Evolutionary conservation across 192 early-diverging fungal species (phyloP).

Genomic region (Phycomyces blakesleeanus): DNA sequence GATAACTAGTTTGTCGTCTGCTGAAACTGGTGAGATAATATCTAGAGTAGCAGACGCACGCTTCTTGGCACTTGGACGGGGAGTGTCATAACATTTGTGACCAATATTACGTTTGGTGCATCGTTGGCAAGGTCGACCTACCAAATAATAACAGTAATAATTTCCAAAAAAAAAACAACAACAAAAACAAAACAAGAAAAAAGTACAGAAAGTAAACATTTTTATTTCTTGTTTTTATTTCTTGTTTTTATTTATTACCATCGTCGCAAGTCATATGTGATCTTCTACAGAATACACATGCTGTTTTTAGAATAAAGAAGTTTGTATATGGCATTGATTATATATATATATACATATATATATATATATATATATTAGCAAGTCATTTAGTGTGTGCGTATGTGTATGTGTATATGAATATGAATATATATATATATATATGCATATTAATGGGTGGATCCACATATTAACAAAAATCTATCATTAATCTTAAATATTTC

Average conservation of each 20-base stretch:
- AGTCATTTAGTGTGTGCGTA: too few relatives aligned
- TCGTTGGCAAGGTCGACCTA: constrained; percentile 85
- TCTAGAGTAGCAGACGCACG: constrained; percentile 22
- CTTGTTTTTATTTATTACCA: constrained; percentile 34
- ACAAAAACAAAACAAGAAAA: too few relatives aligned
- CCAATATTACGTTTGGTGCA: constrained; percentile 93
- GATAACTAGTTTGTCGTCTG: too few relatives aligned
- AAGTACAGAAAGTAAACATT: too few relatives aligned
- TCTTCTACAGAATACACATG: constrained; percentile 92
- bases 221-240: too few relatives aligned
- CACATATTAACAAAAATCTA: constrained; percentile 5
- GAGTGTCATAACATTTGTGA: constrained; percentile 78
- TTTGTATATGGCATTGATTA: too few relatives aligned
- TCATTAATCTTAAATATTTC: background rate
- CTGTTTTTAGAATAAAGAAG: too few relatives aligned
- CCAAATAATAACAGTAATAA: background rate
- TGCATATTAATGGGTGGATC: background rate
- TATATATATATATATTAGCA: too few relatives aligned
- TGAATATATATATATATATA: background rate
- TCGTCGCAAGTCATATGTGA: constrained; percentile 97
- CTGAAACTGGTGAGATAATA: background rate
- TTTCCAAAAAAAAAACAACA: too few relatives aligned
- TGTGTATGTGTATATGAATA: too few relatives aligned
- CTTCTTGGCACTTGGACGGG: constrained; percentile 12
- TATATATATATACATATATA: too few relatives aligned